These are phyloP conservation scores for Boletellus deceptivus DNA, from an alignment of 1,284 basidiomycete genomes.

Conservation along the genomic window DNA sequence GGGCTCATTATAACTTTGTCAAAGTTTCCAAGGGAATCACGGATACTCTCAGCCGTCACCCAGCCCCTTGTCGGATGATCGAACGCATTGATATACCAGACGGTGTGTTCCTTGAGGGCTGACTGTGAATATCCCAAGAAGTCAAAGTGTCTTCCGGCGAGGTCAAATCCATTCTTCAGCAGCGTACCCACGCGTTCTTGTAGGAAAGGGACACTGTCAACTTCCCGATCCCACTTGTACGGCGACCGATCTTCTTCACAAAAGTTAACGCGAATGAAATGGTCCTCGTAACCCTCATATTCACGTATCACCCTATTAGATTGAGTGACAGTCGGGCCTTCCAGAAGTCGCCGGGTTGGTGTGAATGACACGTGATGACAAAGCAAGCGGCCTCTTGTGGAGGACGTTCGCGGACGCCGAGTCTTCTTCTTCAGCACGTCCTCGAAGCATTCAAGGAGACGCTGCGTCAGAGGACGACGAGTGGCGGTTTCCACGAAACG, in stretches of 20 bases:
- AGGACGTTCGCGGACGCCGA: constrained; percentile 14
- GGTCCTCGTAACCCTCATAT: constrained; percentile 55
- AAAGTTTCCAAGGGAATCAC: constrained; percentile 65
- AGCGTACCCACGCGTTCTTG: constrained; percentile 58
- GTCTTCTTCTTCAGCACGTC: constrained; percentile 33
- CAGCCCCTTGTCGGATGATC: constrained; percentile 39
- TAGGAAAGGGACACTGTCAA: constrained; percentile 59
- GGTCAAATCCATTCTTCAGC: constrained; percentile 62
- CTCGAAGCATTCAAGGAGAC: constrained; percentile 50
- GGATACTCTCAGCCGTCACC: constrained; percentile 56
- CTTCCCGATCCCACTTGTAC: constrained; percentile 64
- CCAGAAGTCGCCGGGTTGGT: constrained; percentile 65
- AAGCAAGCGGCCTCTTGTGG: constrained; percentile 38
- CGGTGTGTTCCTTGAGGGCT: constrained; percentile 65
- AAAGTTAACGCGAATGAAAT: constrained; percentile 77
- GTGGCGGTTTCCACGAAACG: constrained; percentile 48
- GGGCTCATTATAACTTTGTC: constrained; percentile 53
- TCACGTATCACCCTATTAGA: constrained; percentile 64
- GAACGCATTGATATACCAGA: constrained; percentile 76
- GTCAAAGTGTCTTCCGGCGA: constrained; percentile 68
- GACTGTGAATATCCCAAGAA: constrained; percentile 77
- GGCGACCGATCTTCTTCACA: constrained; percentile 71
- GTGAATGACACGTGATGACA: constrained; percentile 70
- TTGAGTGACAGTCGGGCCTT: constrained; percentile 69
- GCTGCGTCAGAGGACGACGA: constrained; percentile 41